These are phyloP conservation scores for Orbilia brochopaga DNA, from an alignment of 2,329 filamentous ascomycete genomes.

Conservation along the genomic window DNA sequence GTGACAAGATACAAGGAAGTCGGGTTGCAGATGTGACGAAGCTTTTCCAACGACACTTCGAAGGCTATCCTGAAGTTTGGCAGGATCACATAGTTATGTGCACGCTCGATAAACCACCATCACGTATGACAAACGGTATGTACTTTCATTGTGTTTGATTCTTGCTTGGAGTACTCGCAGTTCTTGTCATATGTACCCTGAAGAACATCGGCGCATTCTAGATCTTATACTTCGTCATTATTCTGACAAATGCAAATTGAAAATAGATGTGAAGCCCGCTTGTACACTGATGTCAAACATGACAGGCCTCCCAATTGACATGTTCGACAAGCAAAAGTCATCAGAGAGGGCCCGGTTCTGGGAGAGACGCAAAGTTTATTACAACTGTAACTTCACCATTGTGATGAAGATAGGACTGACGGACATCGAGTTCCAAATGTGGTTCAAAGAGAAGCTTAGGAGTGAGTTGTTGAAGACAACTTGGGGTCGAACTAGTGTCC, in stretches of 20 bases:
- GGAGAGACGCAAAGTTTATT: slow-evolving; percentile 16
- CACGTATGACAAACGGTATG: slow-evolving; percentile 25
- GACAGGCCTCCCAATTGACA: slow-evolving; percentile 32
- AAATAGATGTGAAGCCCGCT: slow-evolving; percentile 34
- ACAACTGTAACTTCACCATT: slow-evolving; percentile 31
- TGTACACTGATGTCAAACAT: slow-evolving; percentile 29
- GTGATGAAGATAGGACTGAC: slow-evolving; percentile 47
- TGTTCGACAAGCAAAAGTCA: slow-evolving; percentile 31
- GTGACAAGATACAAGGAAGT: slow-evolving; percentile 32
- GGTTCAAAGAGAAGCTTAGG: slow-evolving; percentile 36
- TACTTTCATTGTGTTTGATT: too few species aligned
- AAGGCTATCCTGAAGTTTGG: slow-evolving; percentile 29
- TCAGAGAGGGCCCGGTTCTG: slow-evolving; percentile 10
- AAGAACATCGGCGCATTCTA: too few species aligned
- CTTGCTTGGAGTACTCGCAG: too few species aligned
- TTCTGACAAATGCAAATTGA: not conserved
- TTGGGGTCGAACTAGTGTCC: slow-evolving; percentile 14
- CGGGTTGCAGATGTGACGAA: slow-evolving; percentile 23
- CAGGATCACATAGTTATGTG: slow-evolving; percentile 39
- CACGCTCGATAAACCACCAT: slow-evolving; percentile 20
- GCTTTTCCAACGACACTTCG: slow-evolving; percentile 32
- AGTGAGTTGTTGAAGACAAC: slow-evolving; percentile 36
- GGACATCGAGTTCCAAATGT: slow-evolving; percentile 43
- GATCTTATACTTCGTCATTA: too few species aligned
- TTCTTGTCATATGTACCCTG: too few species aligned